Conservation (phyloP, 73 alveolate species). For the Halteria grandinella region DNA sequence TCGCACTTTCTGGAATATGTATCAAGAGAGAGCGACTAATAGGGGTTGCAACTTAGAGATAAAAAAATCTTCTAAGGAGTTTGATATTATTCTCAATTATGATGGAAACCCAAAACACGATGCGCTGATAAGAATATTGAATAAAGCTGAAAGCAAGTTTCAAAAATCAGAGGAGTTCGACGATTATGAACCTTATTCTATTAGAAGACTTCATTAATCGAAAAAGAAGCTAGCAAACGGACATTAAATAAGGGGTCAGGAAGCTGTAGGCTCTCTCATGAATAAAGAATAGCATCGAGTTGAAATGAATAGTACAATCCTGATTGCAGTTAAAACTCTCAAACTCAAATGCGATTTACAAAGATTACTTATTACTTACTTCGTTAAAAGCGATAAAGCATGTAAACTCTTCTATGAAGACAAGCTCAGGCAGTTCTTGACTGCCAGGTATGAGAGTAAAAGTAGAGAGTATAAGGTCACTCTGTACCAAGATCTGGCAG, state of each 20-base stretch:
- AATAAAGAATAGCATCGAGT: not conserved
- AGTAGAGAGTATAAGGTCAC: slow-evolving; percentile 1
- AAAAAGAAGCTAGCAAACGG: no score
- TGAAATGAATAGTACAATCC: not conserved
- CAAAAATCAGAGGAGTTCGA: no score
- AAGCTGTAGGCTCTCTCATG: slow-evolving; percentile 1
- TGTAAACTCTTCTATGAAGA: slow-evolving; percentile 30
- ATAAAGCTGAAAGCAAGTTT: slow-evolving; percentile 1
- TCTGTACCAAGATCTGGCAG: not conserved
- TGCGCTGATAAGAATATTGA: not conserved
- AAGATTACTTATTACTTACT: slow-evolving; percentile 3
- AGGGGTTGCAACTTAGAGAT: not conserved
- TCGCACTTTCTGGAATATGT: not conserved
- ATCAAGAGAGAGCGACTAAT: slow-evolving; percentile 10
- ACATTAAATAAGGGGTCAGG: slow-evolving; percentile 11
- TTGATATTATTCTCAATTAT: slow-evolving; percentile 6
- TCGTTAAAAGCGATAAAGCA: slow-evolving; percentile 9
- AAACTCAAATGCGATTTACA: slow-evolving; percentile 8
- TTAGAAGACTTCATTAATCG: no score
- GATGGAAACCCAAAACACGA: slow-evolving; percentile 20
- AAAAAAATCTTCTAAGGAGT: slow-evolving; percentile 12
- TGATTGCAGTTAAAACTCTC: slow-evolving; percentile 10
- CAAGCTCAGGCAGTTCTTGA: not conserved
- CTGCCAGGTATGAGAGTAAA: slow-evolving; percentile 2
- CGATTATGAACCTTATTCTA: no score